Conservation (phyloP, 2,329 filamentous ascomycete species). For the Aspergillus sp. region DNA sequence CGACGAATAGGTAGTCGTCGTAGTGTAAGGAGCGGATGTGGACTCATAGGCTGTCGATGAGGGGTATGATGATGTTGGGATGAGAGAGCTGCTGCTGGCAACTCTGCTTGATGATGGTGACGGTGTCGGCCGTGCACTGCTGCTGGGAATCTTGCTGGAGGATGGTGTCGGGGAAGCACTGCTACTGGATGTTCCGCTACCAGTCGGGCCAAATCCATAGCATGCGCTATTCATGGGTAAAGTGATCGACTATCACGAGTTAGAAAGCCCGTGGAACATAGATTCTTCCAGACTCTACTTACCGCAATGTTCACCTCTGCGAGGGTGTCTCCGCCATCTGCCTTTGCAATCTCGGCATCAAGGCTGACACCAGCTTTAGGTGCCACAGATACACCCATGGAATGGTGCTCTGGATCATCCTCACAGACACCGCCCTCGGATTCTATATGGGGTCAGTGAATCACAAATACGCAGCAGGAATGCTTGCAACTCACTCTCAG, state of each 20-base stretch:
- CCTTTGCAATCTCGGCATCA: constrained; percentile 10
- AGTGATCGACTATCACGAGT: not conserved
- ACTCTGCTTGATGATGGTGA: too few species aligned
- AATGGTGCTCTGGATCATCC: not conserved
- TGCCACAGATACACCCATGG: constrained; percentile 8
- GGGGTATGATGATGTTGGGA: not conserved
- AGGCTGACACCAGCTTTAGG: constrained; percentile 14
- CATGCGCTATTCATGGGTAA: not conserved
- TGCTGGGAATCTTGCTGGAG: not conserved
- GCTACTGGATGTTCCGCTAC: not conserved
- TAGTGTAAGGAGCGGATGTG: not conserved
- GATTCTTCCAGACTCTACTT: not conserved
- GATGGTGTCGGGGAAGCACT: not conserved
- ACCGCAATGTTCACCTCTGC: constrained; percentile 9
- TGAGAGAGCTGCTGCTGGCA: too few species aligned
- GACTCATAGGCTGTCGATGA: not conserved
- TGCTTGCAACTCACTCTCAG: constrained; percentile 12
- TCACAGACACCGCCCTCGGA: constrained; percentile 7
- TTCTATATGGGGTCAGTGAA: constrained; percentile 9
- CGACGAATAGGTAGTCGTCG: not conserved
- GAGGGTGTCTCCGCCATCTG: constrained; percentile 9
- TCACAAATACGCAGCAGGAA: not conserved
- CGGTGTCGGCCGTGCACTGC: too few species aligned
- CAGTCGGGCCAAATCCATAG: constrained; percentile 1
- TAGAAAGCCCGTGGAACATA: not conserved